Conservation (phyloP, 148 eudicot species). For the Fagopyrum esculentum region DNA sequence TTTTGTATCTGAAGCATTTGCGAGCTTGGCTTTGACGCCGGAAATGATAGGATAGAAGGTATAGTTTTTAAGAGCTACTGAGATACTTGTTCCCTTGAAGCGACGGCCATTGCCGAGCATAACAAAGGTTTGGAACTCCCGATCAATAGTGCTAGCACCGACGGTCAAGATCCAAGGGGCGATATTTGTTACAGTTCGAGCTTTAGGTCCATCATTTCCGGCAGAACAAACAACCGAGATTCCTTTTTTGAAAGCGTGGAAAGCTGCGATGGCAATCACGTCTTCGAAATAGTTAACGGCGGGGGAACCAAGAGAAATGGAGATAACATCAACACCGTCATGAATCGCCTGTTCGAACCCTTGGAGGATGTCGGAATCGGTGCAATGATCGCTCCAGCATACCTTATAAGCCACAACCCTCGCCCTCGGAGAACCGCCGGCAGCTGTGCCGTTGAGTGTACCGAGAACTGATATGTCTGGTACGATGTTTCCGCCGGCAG, state of each 20-base stretch:
- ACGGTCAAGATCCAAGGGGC: slow-evolving; percentile 80
- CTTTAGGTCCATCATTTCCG: slow-evolving; percentile 48
- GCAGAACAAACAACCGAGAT: slow-evolving; percentile 56
- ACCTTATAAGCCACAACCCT: slow-evolving; percentile 74
- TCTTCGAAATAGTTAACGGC: slow-evolving; percentile 18
- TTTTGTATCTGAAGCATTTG: neutral
- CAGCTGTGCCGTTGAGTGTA: slow-evolving; percentile 40
- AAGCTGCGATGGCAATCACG: slow-evolving; percentile 39
- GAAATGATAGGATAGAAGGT: neutral
- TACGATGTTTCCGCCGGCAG: slow-evolving; percentile 59
- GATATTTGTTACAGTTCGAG: slow-evolving; percentile 37
- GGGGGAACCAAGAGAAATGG: slow-evolving; percentile 34
- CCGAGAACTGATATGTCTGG: slow-evolving; percentile 35
- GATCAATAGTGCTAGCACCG: slow-evolving; percentile 61
- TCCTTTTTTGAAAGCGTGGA: slow-evolving; percentile 54
- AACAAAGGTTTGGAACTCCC: slow-evolving; percentile 22
- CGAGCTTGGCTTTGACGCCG: neutral
- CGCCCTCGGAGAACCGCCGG: slow-evolving; percentile 74
- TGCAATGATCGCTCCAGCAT: slow-evolving; percentile 42
- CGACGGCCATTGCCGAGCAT: too few relatives aligned
- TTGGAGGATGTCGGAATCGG: slow-evolving; percentile 42
- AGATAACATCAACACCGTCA: slow-evolving; percentile 65
- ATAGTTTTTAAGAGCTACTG: neutral
- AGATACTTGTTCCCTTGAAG: slow-evolving; percentile 1
- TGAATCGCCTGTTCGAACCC: slow-evolving; percentile 54